Evolutionary conservation across 2,329 filamentous ascomycete genomes (phyloP).

Genomic region (Karstenula rhodostoma): DNA sequence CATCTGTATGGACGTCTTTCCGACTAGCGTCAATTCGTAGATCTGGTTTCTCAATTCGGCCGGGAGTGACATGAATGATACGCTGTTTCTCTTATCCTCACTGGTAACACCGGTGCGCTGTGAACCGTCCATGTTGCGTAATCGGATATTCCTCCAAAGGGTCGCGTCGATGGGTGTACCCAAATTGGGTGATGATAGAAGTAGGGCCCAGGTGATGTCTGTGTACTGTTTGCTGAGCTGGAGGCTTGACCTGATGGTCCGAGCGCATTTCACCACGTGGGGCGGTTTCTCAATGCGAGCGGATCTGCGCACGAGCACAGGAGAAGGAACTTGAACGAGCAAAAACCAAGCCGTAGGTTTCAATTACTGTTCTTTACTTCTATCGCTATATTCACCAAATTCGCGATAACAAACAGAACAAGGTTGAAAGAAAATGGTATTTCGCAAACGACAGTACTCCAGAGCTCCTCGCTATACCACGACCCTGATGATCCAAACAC

Average conservation of each 20-base stretch:
- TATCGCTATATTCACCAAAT: too few relatives aligned
- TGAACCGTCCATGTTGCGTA: neutral
- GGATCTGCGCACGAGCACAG: neutral
- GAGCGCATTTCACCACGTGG: neutral
- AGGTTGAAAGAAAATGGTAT: neutral
- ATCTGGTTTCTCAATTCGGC: neutral
- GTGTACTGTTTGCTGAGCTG: neutral
- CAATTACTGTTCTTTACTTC: too few relatives aligned
- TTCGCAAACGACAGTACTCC: slow-evolving; percentile 2
- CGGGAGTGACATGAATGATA: neutral
- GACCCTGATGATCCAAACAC: neutral
- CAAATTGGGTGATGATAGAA: too few relatives aligned
- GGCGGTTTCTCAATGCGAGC: neutral
- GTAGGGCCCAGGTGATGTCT: too few relatives aligned
- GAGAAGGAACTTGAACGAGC: neutral
- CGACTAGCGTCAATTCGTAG: neutral
- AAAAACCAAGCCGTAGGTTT: too few relatives aligned
- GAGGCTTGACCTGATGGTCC: neutral
- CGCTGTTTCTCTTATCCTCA: neutral
- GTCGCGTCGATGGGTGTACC: too few relatives aligned
- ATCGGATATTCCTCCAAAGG: too few relatives aligned
- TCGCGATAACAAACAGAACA: neutral
- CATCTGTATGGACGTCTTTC: neutral
- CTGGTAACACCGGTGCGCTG: too few relatives aligned
- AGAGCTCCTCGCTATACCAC: neutral